Evolutionary conservation across 1,284 basidiomycete genomes (phyloP).

Genomic region (Nidula niveotomentosa): DNA sequence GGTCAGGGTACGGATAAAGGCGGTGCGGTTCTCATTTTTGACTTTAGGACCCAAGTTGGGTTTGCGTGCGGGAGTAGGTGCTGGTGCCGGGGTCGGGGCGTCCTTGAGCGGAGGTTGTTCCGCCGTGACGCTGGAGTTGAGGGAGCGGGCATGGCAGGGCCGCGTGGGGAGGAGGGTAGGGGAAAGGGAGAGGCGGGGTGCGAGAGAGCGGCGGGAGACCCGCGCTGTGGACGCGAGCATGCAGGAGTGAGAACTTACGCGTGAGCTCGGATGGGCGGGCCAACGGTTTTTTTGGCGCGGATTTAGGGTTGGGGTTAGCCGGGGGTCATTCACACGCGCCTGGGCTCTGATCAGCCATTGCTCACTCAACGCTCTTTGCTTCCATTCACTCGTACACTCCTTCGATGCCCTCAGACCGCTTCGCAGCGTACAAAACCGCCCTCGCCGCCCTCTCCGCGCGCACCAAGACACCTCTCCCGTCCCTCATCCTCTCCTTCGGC

Average conservation of each 20-base stretch:
- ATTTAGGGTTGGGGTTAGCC: background rate
- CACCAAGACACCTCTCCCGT: conserved; percentile 74
- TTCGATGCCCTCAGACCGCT: conserved; percentile 13
- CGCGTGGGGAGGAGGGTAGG: background rate
- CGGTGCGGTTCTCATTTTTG: too few relatives aligned
- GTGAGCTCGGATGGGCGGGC: background rate
- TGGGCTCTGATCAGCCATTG: background rate
- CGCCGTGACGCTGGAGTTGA: background rate
- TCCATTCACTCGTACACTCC: conserved; percentile 9
- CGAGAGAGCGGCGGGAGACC: background rate
- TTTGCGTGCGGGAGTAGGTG: too few relatives aligned
- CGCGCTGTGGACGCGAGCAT: background rate
- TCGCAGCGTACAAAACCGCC: conserved; percentile 45
- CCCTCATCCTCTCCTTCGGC: conserved; percentile 78
- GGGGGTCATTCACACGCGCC: background rate
- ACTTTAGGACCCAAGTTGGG: too few relatives aligned
- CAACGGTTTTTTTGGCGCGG: background rate
- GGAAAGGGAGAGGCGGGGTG: background rate
- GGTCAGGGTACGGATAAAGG: background rate
- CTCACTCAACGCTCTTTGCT: background rate
- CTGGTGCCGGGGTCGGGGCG: too few relatives aligned
- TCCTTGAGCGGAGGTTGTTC: background rate
- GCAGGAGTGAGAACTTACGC: background rate
- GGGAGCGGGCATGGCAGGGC: background rate
- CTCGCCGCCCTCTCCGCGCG: conserved; percentile 57